phyloP scores from a whole-genome alignment of 495 filamentous ascomycete genomes.

The Penicillium malachiteum region DNA sequence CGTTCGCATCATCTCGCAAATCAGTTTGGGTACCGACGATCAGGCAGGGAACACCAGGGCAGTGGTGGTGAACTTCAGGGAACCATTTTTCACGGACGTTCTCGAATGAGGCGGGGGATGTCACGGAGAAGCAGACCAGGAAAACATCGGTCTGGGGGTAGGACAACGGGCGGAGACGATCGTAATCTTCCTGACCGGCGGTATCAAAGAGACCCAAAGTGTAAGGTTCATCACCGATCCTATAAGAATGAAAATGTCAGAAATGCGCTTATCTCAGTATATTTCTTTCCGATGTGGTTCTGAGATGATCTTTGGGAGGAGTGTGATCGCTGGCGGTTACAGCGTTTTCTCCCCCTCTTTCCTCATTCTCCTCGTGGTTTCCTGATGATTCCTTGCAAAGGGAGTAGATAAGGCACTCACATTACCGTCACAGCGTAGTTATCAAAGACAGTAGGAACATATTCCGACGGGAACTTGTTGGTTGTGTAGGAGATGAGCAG shows the following conservation, averaged over 20 bases:
- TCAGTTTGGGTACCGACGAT: conserved; percentile 98
- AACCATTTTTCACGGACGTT: conserved; percentile 99
- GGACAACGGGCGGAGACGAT: conserved; percentile 91
- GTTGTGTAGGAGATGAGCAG: conserved; percentile 98
- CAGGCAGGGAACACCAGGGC: conserved; percentile 94
- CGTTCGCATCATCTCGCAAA: conserved; percentile 85
- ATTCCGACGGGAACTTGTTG: conserved; percentile 99
- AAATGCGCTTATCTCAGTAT: not conserved
- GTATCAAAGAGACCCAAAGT: conserved; percentile 98
- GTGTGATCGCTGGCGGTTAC: too few species aligned
- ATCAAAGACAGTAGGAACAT: conserved; percentile 98
- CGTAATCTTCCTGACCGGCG: conserved; percentile 98
- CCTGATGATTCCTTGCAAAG: too few species aligned
- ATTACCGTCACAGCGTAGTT: conserved; percentile 99
- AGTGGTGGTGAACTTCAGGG: conserved; percentile 97
- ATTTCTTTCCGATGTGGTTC: not conserved
- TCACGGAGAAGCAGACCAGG: conserved; percentile 97
- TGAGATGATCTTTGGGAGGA: too few species aligned
- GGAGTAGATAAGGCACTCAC: conserved; percentile 56
- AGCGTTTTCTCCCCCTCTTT: too few species aligned
- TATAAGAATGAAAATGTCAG: conserved; percentile 38
- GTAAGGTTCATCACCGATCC: conserved; percentile 99
- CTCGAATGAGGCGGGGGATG: conserved; percentile 97
- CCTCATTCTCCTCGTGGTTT: too few species aligned
- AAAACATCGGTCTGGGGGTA: conserved; percentile 99